Evolutionary conservation across 2,329 filamentous ascomycete species (phyloP), one percentile per base, ranked within the genome.

Genomic region (Monosporascus sp.): DNA sequence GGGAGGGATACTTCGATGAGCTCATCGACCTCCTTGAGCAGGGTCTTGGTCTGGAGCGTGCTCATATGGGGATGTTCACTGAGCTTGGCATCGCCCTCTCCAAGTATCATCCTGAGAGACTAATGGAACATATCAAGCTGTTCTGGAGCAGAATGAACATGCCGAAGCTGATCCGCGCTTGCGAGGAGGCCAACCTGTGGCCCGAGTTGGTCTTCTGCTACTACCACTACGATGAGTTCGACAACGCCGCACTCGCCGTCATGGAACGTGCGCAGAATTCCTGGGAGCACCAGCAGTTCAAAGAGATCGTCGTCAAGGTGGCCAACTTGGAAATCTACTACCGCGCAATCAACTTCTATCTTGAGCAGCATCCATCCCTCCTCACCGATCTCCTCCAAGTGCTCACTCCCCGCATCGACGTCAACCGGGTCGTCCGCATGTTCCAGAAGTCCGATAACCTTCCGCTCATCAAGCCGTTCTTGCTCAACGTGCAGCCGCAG

Each of bases 221-320:
- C 79, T 90, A 90, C 70, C 94, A 99, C 74, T 97, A 97, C 67
- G 95, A 99, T 61, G 95, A 99, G 70, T 97, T 88, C 73, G 95
- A 99, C 74, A 97, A 99, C 67, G 94, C 94, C 45, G 91, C 92
- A 48, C 81, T 99, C 51, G 90, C 94, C 18, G 96, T 99, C 77
- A 99, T 99, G 83, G 94, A 99, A 78, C 90, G 91, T 62, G 89
- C 94, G 14, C 87, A 95, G 61, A 95, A 97, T 77, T 92, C 94
- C 1, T 99, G 94, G 94, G 95, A 99, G 72, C 94, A 99, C 75
- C 91, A 97, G 71, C 94, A 95, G 48, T 99, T 99, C 86, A 99
- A 99, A 81, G 95, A 99, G 69, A 97, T 96, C 50, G 81, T 96
- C 53, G 86, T 96, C 75, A 99, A 99, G 82, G 93, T 97, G 60